Evolutionary conservation across 2,329 filamentous ascomycete species (phyloP), one percentile per base, ranked within the genome.

Genomic region (Penicillium hordei): DNA sequence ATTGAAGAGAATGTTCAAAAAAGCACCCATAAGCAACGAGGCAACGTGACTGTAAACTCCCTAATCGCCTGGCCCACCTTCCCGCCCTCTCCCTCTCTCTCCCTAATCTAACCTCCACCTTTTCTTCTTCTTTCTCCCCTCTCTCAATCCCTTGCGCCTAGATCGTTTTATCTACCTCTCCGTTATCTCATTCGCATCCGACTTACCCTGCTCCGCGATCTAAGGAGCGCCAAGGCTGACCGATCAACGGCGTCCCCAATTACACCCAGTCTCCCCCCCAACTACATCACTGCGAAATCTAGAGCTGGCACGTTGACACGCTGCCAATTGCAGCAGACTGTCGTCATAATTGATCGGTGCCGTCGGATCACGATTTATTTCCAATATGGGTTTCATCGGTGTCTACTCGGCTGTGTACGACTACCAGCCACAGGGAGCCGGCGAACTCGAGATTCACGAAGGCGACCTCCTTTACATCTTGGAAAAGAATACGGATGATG

Each of bases 401-500:
- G 87, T 97, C 65, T 96, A 91, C 81, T 89, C 86, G 73, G 93
- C 93, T 70, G 72, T 96, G 70, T 97, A 96, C 82, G 92, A 96
- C 79, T 97, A 97, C 80, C 82, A 83, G 72, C 91, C 93, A 62
- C 91, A 95, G 76, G 87, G 86, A 67, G 89, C 91, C 69, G 89
- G 89, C 64, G 93, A 97, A 83, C 83, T 97, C 60, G 83, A 88
- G 63, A 89, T 97, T 68, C 81, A 79, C 55, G 93, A 97, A 71
- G 92, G 92, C 58, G 93, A 97, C 76, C 74, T 97, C 62, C 85
- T 97, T 59, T 97, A 93, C 76, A 83, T 97, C 57, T 78, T 96
- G 57, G 91, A 96, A 69, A 95, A 95, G 79, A 89, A 86, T 63
- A 74, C 78, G 50, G 87, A 90, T 17, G 88, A 89, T 74, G 86